Evolutionary conservation across 371 early-diverging fungal species (phyloP), one percentile per base, ranked within the genome.

Genomic region (Mucor sp.): DNA sequence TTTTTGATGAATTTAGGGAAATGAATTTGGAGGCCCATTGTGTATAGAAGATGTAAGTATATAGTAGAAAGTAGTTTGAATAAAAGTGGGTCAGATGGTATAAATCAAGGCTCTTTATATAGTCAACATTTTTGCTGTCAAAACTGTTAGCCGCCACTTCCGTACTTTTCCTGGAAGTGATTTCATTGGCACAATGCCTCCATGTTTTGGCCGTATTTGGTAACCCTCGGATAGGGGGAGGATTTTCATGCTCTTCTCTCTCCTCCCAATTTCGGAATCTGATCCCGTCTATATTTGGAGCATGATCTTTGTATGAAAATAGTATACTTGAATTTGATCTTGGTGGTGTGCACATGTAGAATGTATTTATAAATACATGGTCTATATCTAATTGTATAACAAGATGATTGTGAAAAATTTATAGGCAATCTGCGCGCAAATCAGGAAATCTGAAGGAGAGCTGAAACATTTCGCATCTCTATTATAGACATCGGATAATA

Each of bases 1-100:
- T 67, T 71, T 43, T 71, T 71, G 67, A 71, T 30, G 35, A 71
- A 67, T 30, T 67, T 71, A 25, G 67, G 56, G 8, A 71, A 23
- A 27, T 67, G 67, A 17, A 63, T 47, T 19, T 67, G 64, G 19
- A 71, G 33, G 43, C 37, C 60, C 71, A 71, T 71, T 14, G 14
- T 67, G 12, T n/a, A n/a, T n/a, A 43, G 12, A 12, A 48, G 30
- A 19, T 53, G 23, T 32, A 33, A 35, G 21, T n/a, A n/a, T n/a
- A n/a, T n/a, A n/a, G n/a, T n/a, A n/a, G n/a, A n/a, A n/a, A n/a
- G n/a, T n/a, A n/a, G n/a, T n/a, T n/a, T n/a, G n/a, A n/a, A n/a
- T n/a, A n/a, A n/a, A n/a, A n/a, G n/a, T n/a, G n/a, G n/a, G n/a
- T n/a, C n/a, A n/a, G n/a, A n/a, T 35, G 19, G 27, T 41, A 9